Base-by-base conservation (phyloP, 371 early-diverging fungal species). In the Nosema granulosis region DNA sequence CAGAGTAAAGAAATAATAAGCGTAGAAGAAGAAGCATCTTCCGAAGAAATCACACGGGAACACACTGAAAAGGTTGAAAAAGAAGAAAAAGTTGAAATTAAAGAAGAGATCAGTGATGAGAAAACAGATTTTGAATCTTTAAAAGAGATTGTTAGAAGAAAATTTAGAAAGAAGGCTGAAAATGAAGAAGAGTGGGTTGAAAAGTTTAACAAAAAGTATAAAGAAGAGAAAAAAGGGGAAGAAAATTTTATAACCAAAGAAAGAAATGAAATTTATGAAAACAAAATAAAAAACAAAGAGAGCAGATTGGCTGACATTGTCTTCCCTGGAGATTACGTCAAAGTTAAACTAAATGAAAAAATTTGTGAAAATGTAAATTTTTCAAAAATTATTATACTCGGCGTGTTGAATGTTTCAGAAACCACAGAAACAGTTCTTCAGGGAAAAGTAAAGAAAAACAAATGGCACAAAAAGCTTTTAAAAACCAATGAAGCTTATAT, bases 401-500 rank as follows among this genome's bases (percentile, higher is more conserved):
- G 80, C 49, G 20, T 52, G 43, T 43, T 68, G 43, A 51, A 52
- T 49, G 76, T 71, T 32, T 65, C 75, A 28, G 82, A 84, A 52
- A 79, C 56, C 22, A 65, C 70, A 31, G 76, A 62, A 71, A 59
- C 68, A 16, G 62, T 71, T 56, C 51, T 82, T 6, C 78, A 80
- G 57, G 81, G 82, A 54, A 81, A 80, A 72, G 57, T 97, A 80
- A 96, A 94, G 87, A 92, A 91, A 76, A 96, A 97, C 86, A 91
- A 96, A 77, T 97, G 96, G 96, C 90, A 92, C 80, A 89, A 89
- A 68, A 92, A 91, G 87, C 93, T 92, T 49, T 87, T 97, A 43
- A 97, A 96, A 87, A 94, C 91, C 51, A 94, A 94, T 81, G 95
- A 95, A 82, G 95, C 97, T 13, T 87, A 94, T 50, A 91, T 96